Percentiles rank a stretch among this genome's conserved stretches.
Conservation (phyloP, 805 yeast species). For the Metschnikowia bowlesiae region DNA sequence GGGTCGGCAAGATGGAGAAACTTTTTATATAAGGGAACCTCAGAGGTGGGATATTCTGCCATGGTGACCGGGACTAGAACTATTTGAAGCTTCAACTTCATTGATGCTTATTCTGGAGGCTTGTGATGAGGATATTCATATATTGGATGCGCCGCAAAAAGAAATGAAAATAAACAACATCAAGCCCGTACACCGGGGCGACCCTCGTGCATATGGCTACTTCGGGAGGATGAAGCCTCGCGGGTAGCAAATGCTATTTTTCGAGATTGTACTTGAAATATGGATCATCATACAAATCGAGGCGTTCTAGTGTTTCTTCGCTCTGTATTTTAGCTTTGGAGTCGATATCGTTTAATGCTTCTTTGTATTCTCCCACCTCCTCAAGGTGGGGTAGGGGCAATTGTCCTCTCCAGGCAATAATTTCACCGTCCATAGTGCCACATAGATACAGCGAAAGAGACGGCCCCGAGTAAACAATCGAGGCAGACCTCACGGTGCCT, state of each 20-base stretch:
- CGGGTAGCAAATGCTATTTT: not conserved
- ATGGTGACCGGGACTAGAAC: conserved; percentile 28
- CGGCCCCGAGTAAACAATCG: conserved; percentile 47
- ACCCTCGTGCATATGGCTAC: not conserved
- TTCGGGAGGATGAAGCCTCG: no score
- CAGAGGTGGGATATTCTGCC: conserved; percentile 19
- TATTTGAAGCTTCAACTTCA: conserved; percentile 33
- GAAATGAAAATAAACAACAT: not conserved
- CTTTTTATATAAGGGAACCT: conserved; percentile 31
- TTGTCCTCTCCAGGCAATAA: conserved; percentile 46
- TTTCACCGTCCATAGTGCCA: conserved; percentile 67
- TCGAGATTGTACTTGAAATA: conserved; percentile 7
- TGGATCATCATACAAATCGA: conserved; percentile 11
- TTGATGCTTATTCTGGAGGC: not conserved
- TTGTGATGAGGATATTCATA: not conserved
- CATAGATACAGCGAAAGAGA: conserved; percentile 46
- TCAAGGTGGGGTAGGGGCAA: not conserved
- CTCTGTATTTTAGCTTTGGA: not conserved
- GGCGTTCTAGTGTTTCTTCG: not conserved
- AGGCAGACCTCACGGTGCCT: conserved; percentile 43
- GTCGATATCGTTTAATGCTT: not conserved
- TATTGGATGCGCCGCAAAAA: not conserved
- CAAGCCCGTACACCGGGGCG: not conserved
- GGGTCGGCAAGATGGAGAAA: conserved; percentile 63
- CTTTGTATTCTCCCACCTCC: not conserved